phyloP scores from a whole-genome alignment of 2,329 filamentous ascomycete genomes.

The Taxawa tesnikishii region DNA sequence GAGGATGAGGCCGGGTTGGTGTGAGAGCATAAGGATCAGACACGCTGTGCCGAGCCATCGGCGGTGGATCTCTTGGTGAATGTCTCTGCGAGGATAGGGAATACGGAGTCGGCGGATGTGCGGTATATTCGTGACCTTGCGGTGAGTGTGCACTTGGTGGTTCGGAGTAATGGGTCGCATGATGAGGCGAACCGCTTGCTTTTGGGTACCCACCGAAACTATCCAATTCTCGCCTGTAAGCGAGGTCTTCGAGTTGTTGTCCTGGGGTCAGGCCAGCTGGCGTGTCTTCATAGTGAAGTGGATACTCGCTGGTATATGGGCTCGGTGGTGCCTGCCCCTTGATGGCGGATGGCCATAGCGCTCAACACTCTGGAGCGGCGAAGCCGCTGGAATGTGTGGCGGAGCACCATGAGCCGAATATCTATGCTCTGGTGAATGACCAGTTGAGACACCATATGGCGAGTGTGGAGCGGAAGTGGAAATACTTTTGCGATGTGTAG shows the following conservation, averaged over 20 bases:
- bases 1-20: slow-evolving; percentile 20
- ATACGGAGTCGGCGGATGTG: too few species aligned
- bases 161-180: slow-evolving; percentile 1
- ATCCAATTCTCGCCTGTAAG: not conserved
- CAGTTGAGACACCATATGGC: not conserved
- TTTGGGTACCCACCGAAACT: not conserved
- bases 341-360: slow-evolving; percentile 10
- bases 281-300: not conserved
- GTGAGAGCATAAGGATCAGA: slow-evolving; percentile 18
- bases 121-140: slow-evolving; percentile 3
- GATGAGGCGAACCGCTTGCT: slow-evolving; percentile 9
- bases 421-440: not conserved
- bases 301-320: slow-evolving; percentile 1
- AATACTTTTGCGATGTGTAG: slow-evolving; percentile 22
- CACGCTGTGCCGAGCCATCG: slow-evolving; percentile 16
- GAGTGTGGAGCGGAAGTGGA: slow-evolving; percentile 8
- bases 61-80: slow-evolving; percentile 7
- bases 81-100: too few species aligned
- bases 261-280: not conserved
- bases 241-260: not conserved
- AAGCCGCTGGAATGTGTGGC: slow-evolving; percentile 12
- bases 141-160: too few species aligned
- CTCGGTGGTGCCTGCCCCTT: slow-evolving; percentile 1
- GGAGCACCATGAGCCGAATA: not conserved
- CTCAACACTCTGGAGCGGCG: slow-evolving; percentile 18